Percentiles rank a stretch among this genome's conserved stretches.
These are phyloP conservation scores for Myriosclerotinia curreyana DNA, from an alignment of 2,329 filamentous ascomycete genomes.

Conservation along the genomic window DNA sequence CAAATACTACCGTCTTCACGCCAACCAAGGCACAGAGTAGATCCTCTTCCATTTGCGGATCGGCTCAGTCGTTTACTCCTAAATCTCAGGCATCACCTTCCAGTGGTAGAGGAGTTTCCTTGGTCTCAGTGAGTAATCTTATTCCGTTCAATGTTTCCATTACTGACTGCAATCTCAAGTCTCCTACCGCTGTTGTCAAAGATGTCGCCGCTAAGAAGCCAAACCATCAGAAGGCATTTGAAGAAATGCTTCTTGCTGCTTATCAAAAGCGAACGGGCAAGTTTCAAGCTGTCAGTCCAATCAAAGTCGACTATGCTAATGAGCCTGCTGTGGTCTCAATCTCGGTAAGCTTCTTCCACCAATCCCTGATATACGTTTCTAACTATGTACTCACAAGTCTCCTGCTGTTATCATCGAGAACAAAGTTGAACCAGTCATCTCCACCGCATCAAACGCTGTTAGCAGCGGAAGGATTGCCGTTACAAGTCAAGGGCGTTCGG, in stretches of 20 bases:
- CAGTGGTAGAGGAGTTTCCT: background rate
- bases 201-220: background rate
- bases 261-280: background rate
- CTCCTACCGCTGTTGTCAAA: background rate
- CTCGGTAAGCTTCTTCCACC: background rate
- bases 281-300: background rate
- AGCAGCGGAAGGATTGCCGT: background rate
- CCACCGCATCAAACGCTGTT: background rate
- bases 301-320: background rate
- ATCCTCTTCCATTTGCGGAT: constrained; percentile 7
- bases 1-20: background rate
- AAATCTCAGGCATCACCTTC: background rate
- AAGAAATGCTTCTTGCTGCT: background rate
- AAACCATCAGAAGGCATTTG: background rate
- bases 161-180: background rate
- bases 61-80: constrained; percentile 1
- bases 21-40: background rate
- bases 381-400: background rate
- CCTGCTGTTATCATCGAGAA: background rate
- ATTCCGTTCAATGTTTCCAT: background rate
- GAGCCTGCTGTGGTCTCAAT: background rate
- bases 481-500: background rate
- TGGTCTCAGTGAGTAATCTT: background rate
- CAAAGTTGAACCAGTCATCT: background rate
- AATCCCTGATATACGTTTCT: background rate